Base-by-base conservation (phyloP, 192 early-diverging fungal genomes). In the Coemansia sp. region DNA sequence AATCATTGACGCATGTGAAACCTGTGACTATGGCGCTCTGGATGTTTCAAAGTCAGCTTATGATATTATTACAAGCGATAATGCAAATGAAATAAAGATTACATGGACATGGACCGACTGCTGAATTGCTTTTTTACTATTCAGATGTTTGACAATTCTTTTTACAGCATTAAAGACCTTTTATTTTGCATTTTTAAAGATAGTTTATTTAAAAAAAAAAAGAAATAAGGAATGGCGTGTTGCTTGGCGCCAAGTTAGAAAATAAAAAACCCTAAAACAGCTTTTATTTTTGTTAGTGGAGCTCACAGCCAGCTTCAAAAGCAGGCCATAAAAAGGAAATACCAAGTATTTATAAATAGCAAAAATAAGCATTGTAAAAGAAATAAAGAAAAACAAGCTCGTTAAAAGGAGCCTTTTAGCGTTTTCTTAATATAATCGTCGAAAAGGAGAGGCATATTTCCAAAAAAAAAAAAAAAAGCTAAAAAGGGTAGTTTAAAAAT, bases 41-140 rank as follows among this genome's bases (percentile, higher is more conserved):
- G 86, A 89, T 39, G 73, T 87, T 17, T 79, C 81, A 5, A 81
- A 82, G 18, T 63, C 72, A 1, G 85, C 88, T 0, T 89, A 86
- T 48, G 48, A 58, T 5, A 53, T 68, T 20, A 78, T 85, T 34
- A 83, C 75, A 3, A 68, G 66, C 1, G 63, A 63, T 14, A 51
- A 58, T 11, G 76, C 43, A 8, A 74, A 73, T 37, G 71, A 74
- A 38, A 52, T 78, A 38, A 22, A 60, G 0, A 75, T 83, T 2
- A 64, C 54, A 17, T 86, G 87, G 85, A 56, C 78, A n/a, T 87
- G 75, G 51, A 59, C 43, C 22, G 51, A 54, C 4, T 74, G 72
- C 61, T 63, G 53, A 28, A 54, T 51, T 32, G 7, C 2, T 5
- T n/a, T 45, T 18, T 33, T 34, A 54, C n/a, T 6, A 18, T n/a